Percentiles rank a stretch among this genome's conserved stretches.
These are phyloP conservation scores for Epichloe gansuensis DNA, from an alignment of 2,329 filamentous ascomycete species.

Conservation along the genomic window DNA sequence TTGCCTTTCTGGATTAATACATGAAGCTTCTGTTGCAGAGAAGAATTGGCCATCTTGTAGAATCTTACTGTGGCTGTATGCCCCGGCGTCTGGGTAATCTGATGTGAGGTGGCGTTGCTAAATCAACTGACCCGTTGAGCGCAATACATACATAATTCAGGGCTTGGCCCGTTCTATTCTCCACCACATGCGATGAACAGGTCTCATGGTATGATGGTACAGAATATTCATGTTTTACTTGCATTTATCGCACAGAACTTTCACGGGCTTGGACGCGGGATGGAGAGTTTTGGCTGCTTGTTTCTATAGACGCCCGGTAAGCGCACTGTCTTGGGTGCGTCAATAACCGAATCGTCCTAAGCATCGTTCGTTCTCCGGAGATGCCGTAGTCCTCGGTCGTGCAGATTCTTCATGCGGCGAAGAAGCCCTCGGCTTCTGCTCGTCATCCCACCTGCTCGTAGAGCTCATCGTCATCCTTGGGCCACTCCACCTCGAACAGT, in stretches of 20 bases:
- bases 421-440: background rate
- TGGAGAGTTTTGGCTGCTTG: background rate
- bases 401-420: background rate
- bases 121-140: background rate
- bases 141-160: background rate
- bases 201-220: no score
- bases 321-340: background rate
- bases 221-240: background rate
- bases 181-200: background rate
- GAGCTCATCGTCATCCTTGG: slow-evolving; percentile 28
- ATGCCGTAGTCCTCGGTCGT: background rate
- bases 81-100: no score
- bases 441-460: slow-evolving; percentile 13
- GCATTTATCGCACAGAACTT: background rate
- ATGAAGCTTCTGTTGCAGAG: no score
- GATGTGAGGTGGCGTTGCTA: no score
- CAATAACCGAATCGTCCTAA: background rate
- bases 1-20: no score
- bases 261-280: background rate
- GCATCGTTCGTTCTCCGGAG: background rate
- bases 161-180: background rate
- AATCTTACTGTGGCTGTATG: no score
- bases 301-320: background rate
- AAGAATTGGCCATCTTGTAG: no score
- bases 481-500: slow-evolving; percentile 34